Evolutionary conservation across 805 yeast genomes (phyloP), one percentile per base, ranked within the genome.

Genomic region (Yarrowia sp.): DNA sequence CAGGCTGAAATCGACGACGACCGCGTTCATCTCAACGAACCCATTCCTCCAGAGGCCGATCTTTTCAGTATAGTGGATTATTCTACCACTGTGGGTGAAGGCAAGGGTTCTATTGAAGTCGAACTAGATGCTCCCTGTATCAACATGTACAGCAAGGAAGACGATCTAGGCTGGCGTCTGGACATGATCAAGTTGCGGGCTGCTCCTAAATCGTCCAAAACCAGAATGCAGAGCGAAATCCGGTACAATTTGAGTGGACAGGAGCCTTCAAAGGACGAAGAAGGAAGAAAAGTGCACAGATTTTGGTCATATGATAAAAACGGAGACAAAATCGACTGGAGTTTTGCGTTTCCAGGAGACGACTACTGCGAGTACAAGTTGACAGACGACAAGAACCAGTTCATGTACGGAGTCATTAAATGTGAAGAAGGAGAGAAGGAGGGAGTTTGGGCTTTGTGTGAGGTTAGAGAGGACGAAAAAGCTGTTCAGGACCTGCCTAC

Each of bases 281-380:
- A 49, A 14, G 56, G 56, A 0, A 7, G 28, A 3, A 49, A 32
- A 9, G 14, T 49, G 1, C 56, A 49, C 56, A 32, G 56, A 33
- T 49, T 49, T 12, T 49, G 56, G 56, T 49, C 56, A 8, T 33
- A 49, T 14, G 56, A 49, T 8, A 49, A 49, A 4, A 10, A 10
- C 2, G 56, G 56, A 4, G 40, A 32, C 16, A 49, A 49, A 19
- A 19, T 32, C 8, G 40, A 49, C 26, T 49, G 56, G 56, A n/a
- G n/a, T 3, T 49, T 49, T 40, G 16, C 28, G 9, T 49, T 49
- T 26, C 26, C 19, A 17, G 40, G 56, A 19, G 26, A 32, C 28
- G 40, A 49, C 10, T 49, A 49, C 40, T 49, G 56, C 40, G 56
- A 49, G 16, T 49, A 49, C 40, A 49, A 49, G n/a, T 28, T 49